Evolutionary conservation across 768 basidiomycete genomes (phyloP).

Genomic region (Suillus brevipes): DNA sequence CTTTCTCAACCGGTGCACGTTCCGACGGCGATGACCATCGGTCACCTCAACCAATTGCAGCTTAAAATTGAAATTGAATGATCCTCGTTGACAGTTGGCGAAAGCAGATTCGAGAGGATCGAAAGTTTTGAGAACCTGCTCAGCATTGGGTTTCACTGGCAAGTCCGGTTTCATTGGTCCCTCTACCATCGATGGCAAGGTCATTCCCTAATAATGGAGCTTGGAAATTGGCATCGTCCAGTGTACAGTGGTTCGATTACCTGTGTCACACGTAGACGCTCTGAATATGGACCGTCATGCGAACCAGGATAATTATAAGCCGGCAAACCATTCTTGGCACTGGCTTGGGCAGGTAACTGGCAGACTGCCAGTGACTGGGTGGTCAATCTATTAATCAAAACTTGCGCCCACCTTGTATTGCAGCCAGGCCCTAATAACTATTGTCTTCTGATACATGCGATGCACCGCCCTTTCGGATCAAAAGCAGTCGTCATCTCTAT

Average conservation of each 20-base stretch:
- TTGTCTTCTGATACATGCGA: neutral
- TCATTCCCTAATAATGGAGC: too few relatives aligned
- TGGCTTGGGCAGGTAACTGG: neutral
- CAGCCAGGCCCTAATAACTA: neutral
- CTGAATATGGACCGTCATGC: neutral
- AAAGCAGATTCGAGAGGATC: neutral
- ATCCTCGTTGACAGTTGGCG: neutral
- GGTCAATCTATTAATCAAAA: neutral
- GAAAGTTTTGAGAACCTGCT: neutral
- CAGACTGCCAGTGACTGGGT: neutral
- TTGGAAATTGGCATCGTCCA: neutral
- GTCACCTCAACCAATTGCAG: neutral
- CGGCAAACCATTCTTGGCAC: neutral
- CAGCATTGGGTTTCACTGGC: neutral
- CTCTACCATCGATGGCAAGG: neutral
- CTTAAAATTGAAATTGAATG: too few relatives aligned
- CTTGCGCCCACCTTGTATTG: neutral
- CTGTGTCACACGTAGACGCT: neutral
- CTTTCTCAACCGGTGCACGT: neutral
- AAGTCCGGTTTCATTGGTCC: neutral
- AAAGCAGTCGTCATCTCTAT: neutral
- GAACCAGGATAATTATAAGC: neutral
- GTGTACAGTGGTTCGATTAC: neutral
- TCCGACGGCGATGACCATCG: neutral
- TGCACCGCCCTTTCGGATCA: neutral